A percentile compares a stretch with the other conserved stretches of the same genome.
phyloP scores from a whole-genome alignment of 1,284 basidiomycete species.

The Puccinia hordei region DNA sequence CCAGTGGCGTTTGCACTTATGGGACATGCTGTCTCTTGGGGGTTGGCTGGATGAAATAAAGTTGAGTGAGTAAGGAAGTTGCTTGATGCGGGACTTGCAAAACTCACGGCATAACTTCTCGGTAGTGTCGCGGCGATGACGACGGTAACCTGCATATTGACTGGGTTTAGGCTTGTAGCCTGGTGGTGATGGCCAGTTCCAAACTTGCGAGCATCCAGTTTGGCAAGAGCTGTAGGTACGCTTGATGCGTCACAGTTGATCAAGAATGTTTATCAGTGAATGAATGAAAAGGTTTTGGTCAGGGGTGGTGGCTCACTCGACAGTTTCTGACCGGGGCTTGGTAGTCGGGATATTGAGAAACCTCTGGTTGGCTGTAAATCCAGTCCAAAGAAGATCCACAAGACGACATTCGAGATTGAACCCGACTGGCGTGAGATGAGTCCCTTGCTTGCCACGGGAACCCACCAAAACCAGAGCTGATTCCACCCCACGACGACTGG shows the following conservation, averaged over 20 bases:
- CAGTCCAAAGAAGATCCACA: slow-evolving; percentile 19
- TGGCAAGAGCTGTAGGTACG: background rate
- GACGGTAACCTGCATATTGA: slow-evolving; percentile 5
- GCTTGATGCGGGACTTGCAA: background rate
- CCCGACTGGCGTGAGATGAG: slow-evolving; percentile 8
- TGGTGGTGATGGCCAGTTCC: slow-evolving; percentile 33
- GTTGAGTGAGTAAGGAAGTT: background rate
- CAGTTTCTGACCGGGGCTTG: background rate
- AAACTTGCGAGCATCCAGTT: background rate
- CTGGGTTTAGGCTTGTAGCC: background rate
- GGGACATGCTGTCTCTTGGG: slow-evolving; percentile 24
- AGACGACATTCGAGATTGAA: background rate
- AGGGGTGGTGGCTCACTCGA: too few relatives aligned
- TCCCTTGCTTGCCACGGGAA: slow-evolving; percentile 29
- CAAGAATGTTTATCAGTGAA: too few relatives aligned
- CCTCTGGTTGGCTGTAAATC: slow-evolving; percentile 27
- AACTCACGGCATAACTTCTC: slow-evolving; percentile 4
- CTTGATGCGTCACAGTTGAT: background rate
- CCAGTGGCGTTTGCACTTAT: background rate
- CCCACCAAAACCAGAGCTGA: background rate
- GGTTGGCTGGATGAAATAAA: background rate
- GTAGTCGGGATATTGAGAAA: background rate
- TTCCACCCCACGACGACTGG: background rate
- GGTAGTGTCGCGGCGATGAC: background rate
- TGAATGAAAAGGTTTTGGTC: too few relatives aligned